phyloP scores from a whole-genome alignment of 1,139 yeast species.

The Fermentozyma sake region DNA sequence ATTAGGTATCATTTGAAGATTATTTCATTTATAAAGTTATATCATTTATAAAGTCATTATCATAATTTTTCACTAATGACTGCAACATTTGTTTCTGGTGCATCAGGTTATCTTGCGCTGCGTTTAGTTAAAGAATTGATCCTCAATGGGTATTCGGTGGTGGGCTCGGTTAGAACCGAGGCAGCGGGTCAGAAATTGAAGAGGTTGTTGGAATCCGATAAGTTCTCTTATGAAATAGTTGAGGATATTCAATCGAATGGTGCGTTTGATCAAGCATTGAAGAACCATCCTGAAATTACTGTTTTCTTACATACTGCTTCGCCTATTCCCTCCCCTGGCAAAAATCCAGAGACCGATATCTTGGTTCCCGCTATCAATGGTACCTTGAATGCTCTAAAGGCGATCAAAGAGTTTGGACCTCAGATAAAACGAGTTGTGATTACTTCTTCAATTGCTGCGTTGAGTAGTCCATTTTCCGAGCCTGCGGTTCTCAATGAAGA shows the following conservation, averaged over 20 bases:
- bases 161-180: slow-evolving; percentile 34
- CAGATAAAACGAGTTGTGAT: slow-evolving; percentile 48
- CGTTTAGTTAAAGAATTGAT: slow-evolving; percentile 24
- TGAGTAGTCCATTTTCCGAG: slow-evolving; percentile 11
- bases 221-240: slow-evolving; percentile 5
- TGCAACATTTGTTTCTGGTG: slow-evolving; percentile 35
- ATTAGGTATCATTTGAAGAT: too few relatives aligned
- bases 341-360: slow-evolving; percentile 13
- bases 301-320: slow-evolving; percentile 41
- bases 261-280: slow-evolving; percentile 32
- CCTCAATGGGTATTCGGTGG: slow-evolving; percentile 24
- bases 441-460: slow-evolving; percentile 55
- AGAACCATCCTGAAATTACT: slow-evolving; percentile 24
- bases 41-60: too few relatives aligned
- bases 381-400: slow-evolving; percentile 21
- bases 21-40: too few relatives aligned
- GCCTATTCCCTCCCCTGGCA: slow-evolving; percentile 26
- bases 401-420: slow-evolving; percentile 38
- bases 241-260: slow-evolving; percentile 25
- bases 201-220: slow-evolving; percentile 9
- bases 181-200: slow-evolving; percentile 26
- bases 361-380: slow-evolving; percentile 34
- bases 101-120: slow-evolving; percentile 36
- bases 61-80: slow-evolving; percentile 1
- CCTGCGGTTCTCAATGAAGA: slow-evolving; percentile 10